Evolutionary conservation across 768 basidiomycete species (phyloP), one percentile per base, ranked within the genome.

Genomic region (Termitomyces sp.): DNA sequence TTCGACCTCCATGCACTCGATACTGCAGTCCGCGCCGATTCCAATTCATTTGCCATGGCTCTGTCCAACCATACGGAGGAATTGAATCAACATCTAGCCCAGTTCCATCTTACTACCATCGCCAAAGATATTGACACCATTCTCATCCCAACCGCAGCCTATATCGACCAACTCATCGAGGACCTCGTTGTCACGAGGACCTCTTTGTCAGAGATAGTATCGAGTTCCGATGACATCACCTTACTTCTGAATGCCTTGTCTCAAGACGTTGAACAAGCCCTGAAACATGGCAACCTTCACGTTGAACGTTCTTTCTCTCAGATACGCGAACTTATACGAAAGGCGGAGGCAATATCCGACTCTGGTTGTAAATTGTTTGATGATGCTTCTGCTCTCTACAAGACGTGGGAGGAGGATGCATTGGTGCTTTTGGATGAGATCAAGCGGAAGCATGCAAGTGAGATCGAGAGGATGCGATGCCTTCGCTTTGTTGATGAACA

Each of bases 11-110:
- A 75, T 35, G 69, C 71, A 38, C 71, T 94, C 35, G 87, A 95
- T 64, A 78, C 81, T 39, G 71, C 74, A 51, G 85, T 91, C 54
- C 85, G 91, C 29, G 66, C 78, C 12, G 85, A 90, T 64, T 79
- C 80, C 42, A 91, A 93, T 65, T 69, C 80, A n/a, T 83, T 82
- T 61, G 72, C 83, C 46, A 82, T 91, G 72, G 73, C 79, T 54
- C 76, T 91, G 15, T 74, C 74, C 3, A 83, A 82, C n/a, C 74
- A 70, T 27, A 54, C 84, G 33, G 81, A 84, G 50, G 66, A 63
- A 10, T 66, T 91, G 31, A 66, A 75, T 18, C 75, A 77, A 52
- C 75, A 79, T 40, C 70, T 73, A 13, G 68, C 73, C 29, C 78
- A 80, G 57, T 68, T 88, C 53, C 71, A 73, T 23, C 68, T 87